A percentile compares a stretch with the other conserved stretches of the same genome.
Conservation (phyloP, 306 rosid genomes). For the Rubus parviflorus region DNA sequence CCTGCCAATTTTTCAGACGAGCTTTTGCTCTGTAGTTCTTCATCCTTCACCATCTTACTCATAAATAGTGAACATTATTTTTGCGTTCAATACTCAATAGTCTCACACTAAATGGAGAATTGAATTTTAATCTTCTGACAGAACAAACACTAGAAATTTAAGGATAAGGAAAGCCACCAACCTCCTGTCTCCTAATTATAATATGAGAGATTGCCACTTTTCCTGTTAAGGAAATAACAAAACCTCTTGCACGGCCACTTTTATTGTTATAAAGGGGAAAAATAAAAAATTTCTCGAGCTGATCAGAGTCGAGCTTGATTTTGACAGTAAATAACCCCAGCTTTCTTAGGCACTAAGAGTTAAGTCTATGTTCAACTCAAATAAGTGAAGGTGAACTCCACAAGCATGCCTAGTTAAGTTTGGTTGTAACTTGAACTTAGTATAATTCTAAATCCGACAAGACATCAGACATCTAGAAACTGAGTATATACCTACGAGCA, state of each 20-base stretch:
- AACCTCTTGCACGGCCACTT: neutral
- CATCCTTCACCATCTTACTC: neutral
- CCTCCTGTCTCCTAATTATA: neutral
- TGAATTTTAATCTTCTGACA: neutral
- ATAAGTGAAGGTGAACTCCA: neutral
- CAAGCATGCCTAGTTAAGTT: conserved; percentile 8
- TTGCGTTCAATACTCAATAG: neutral
- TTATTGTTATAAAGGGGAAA: neutral
- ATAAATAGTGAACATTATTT: neutral
- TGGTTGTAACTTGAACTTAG: neutral
- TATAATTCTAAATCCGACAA: neutral
- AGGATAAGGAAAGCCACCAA: neutral
- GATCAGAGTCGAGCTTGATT: neutral
- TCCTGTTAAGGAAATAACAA: neutral
- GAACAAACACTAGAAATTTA: neutral
- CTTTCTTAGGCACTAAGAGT: neutral
- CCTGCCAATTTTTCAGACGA: neutral
- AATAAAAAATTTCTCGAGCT: neutral
- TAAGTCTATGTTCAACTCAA: neutral
- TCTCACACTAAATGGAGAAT: neutral
- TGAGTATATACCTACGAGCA: neutral
- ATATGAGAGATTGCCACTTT: neutral
- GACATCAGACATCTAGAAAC: neutral
- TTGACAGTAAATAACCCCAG: neutral
- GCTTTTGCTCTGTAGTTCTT: neutral